Evolutionary conservation across 2,329 filamentous ascomycete species (phyloP), one percentile per base, ranked within the genome.

Genomic region (Sphaceloma murrayae): DNA sequence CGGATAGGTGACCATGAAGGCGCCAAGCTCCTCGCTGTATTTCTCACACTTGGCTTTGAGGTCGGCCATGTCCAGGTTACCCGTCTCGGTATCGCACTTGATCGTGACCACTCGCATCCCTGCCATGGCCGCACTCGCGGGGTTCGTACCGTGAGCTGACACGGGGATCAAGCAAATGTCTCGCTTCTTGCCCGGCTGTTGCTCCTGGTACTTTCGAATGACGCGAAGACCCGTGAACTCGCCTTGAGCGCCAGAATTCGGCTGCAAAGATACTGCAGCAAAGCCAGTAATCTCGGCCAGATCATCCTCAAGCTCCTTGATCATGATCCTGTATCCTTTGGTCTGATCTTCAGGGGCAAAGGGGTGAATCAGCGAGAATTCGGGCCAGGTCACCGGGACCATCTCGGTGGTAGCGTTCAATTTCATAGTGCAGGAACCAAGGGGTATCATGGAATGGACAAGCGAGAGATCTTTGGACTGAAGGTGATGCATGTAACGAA

Each of bases 351-450:
- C 56, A 0, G 82, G 82, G 27, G 80, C 75, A 56, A 87, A 86
- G 0, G 89, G 89, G 65, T 96, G 89, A 24, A 94, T 72, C 49
- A 81, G 77, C 31, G 83, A 75, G 57, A 88, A 85, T 39, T 80
- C 77, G 1, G 80, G 77, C 65, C 79, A 81, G 1, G 84, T 84
- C 45, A 95, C 74, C 5, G 88, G 82, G 11, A 84, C 75, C 89
- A 96, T 95, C 67, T 95, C 86, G 0, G 85, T 85, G 2, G 88
- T 91, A 31, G 83, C 85, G 62, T 95, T 95, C 43, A 95, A 78
- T 72, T 96, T 96, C 89, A 96, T 96, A 10, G 89, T 96, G 70
- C 89, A 96, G 1, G 89, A 95, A 14, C 89, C 89, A 1, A 96
- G 75, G 2, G 89, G 87, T 49, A 96, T 96, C 89, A 96, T 96